A percentile compares a stretch with the other conserved stretches of the same genome.
Conservation (phyloP, 495 filamentous ascomycete species). For the Cercophora newfieldiana region DNA sequence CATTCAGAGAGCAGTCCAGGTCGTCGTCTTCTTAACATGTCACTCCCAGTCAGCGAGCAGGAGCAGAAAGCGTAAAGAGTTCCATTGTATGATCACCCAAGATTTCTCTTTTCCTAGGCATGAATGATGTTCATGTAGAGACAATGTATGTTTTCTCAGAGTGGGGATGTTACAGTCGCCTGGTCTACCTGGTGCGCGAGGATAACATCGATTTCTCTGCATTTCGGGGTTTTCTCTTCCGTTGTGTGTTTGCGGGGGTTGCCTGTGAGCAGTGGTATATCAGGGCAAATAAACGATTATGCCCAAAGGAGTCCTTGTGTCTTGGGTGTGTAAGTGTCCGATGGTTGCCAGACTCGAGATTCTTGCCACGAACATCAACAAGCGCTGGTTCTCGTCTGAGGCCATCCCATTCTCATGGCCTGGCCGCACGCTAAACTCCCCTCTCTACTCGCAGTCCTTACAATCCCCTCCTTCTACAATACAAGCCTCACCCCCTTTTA, state of each 20-base stretch:
- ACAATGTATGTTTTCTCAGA: neutral
- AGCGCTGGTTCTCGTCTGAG: too few species aligned
- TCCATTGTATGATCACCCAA: slow-evolving; percentile 12
- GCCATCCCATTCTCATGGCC: neutral
- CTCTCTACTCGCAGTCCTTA: slow-evolving; percentile 48
- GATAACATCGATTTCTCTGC: too few species aligned
- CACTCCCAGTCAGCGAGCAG: neutral
- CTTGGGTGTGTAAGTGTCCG: too few species aligned
- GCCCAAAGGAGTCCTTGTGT: too few species aligned
- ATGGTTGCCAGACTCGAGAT: too few species aligned
- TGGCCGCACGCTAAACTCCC: neutral
- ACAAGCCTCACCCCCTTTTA: neutral
- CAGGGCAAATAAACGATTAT: too few species aligned
- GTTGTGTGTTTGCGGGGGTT: too few species aligned
- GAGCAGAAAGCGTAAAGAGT: slow-evolving; percentile 9
- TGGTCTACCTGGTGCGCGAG: too few species aligned
- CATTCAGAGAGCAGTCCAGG: neutral
- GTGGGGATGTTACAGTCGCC: neutral
- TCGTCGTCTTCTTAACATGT: neutral
- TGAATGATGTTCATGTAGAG: neutral
- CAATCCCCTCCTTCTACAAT: slow-evolving; percentile 27
- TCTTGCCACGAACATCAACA: too few species aligned
- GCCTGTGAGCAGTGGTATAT: too few species aligned
- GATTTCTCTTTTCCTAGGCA: neutral
- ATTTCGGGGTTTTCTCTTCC: too few species aligned